Base-by-base conservation (phyloP, 2,329 filamentous ascomycete genomes). In the Fusarium nematophilum region DNA sequence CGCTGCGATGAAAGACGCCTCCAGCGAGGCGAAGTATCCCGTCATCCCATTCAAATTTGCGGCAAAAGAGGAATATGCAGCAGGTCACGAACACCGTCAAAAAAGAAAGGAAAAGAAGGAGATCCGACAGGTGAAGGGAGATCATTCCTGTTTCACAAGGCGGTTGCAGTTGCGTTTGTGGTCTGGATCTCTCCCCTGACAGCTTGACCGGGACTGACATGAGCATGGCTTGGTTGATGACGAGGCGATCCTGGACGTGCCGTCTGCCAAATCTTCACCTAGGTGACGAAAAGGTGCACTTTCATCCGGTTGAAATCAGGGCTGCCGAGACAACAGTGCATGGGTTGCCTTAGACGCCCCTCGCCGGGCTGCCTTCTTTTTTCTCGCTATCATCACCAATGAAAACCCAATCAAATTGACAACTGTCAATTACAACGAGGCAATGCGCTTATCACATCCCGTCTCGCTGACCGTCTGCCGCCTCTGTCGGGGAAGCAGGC, bases 131-230 rank as follows among this genome's bases (percentile, higher is more conserved):
- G 36, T 29, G 50, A 57, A 57, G 36, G 27, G 34, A 13, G 30
- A 57, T 38, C 55, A 30, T 61, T 60, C 30, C 21, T 50, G 42
- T 38, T 26, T 25, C 18, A 48, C 30, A 42, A 39, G 26, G 46
- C 34, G 31, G 27, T 21, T 57, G 55, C 55, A 48, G 29, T 44
- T 57, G 37, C 27, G 47, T 49, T 45, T 48, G 45, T 39, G 45
- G 36, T 64, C 42, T 49, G 25, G 46, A 43, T 29, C 18, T 23
- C 33, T 51, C 29, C 27, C 30, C 43, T 29, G 9, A 33, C 34
- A 29, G 39, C 37, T 42, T 23, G 53, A 46, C 33, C 13, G 36
- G 45, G 42, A 57, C 59, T 63, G 34, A 64, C 59, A 48, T 40
- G 37, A 39, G 21, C 42, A 64, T 57, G 33, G 43, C 59, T 53